A percentile compares a stretch with the other conserved stretches of the same genome.
These are phyloP conservation scores for Elaeagnus macrophylla DNA, from an alignment of 306 rosid species.

Conservation along the genomic window DNA sequence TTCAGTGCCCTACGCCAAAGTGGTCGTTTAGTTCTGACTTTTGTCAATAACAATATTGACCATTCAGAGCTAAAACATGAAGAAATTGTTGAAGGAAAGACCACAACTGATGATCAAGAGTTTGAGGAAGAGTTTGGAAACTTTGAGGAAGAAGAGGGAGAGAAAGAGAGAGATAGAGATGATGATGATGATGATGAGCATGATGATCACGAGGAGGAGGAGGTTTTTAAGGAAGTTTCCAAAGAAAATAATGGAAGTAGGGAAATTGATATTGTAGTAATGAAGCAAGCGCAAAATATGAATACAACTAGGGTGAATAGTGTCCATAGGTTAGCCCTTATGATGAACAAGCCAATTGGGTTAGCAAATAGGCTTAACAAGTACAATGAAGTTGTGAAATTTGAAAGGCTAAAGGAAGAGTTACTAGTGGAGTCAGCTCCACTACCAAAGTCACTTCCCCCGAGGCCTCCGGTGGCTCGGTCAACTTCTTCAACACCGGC, in stretches of 20 bases:
- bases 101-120: conserved; percentile 9
- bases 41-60: conserved; percentile 14
- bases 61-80: conserved; percentile 8
- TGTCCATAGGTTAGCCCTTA: conserved; percentile 37
- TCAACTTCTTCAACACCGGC: conserved; percentile 29
- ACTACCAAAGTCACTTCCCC: conserved; percentile 54
- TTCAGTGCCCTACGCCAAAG: conserved; percentile 55
- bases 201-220: conserved; percentile 9
- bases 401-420: conserved; percentile 18
- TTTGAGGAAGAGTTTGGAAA: conserved; percentile 10
- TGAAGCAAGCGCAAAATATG: conserved; percentile 22
- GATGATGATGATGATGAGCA: conserved; percentile 10
- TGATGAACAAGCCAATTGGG: conserved; percentile 45
- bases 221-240: background rate
- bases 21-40: conserved; percentile 73
- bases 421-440: conserved; percentile 13
- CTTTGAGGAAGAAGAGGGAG: conserved; percentile 15
- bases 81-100: conserved; percentile 3
- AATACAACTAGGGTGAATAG: conserved; percentile 25
- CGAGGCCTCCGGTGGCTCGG: conserved; percentile 35
- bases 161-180: background rate
- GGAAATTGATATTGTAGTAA: conserved; percentile 18
- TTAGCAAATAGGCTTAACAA: conserved; percentile 40
- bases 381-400: conserved; percentile 38
- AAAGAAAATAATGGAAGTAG: conserved; percentile 8